These are phyloP conservation scores for Aspergillus oerlinghausenensis DNA, from an alignment of 2,329 filamentous ascomycete species.

Conservation along the genomic window DNA sequence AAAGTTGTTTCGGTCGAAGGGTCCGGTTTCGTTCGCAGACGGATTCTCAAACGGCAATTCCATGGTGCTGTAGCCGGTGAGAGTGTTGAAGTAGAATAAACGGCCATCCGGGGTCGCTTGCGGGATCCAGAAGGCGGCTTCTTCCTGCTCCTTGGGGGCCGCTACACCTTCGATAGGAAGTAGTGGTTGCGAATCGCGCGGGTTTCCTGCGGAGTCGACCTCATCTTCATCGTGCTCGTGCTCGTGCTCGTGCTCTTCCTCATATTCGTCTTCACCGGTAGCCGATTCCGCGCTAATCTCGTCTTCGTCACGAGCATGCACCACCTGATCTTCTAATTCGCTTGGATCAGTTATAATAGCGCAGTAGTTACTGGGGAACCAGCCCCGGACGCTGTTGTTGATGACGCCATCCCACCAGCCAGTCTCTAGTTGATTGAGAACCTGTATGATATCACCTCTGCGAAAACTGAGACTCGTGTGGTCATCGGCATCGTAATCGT, in stretches of 20 bases:
- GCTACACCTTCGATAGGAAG: conserved; percentile 66
- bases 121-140: conserved; percentile 97
- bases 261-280: conserved; percentile 56
- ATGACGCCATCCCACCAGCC: conserved; percentile 99
- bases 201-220: conserved; percentile 63
- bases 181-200: conserved; percentile 56
- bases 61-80: conserved; percentile 91
- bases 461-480: conserved; percentile 94
- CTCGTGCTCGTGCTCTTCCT: conserved; percentile 61
- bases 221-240: conserved; percentile 65
- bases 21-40: conserved; percentile 74
- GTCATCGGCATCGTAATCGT: conserved; percentile 97
- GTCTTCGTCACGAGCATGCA: conserved; percentile 52
- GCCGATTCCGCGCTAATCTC: conserved; percentile 47
- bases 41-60: conserved; percentile 92
- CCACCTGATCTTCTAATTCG: conserved; percentile 61
- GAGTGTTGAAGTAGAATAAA: conserved; percentile 96
- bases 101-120: conserved; percentile 91
- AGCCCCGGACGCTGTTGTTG: conserved; percentile 81
- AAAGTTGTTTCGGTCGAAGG: conserved; percentile 82
- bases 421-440: conserved; percentile 95
- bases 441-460: conserved; percentile 95
- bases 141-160: conserved; percentile 61
- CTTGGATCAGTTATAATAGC: conserved; percentile 74
- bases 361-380: conserved; percentile 99